A percentile compares a stretch with the other conserved stretches of the same genome.
Conservation (phyloP, 1,139 yeast species). For the Geotrichum bryndzae region DNA sequence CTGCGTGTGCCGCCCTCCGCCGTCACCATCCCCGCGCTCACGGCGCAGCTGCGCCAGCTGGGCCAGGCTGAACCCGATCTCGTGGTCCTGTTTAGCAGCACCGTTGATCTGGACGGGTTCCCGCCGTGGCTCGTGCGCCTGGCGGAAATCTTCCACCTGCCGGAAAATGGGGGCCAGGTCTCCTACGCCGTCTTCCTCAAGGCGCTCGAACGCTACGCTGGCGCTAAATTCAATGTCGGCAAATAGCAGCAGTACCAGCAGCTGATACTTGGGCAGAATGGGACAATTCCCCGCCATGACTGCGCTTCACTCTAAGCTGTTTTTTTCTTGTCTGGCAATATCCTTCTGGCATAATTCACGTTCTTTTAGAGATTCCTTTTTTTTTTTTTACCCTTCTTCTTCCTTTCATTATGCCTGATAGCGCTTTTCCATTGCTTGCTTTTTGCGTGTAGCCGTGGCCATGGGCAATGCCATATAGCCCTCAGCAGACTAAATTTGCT, state of each 20-base stretch:
- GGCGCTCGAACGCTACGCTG: constrained; percentile 72
- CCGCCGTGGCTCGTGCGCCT: constrained; percentile 97
- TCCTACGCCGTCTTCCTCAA: constrained; percentile 78
- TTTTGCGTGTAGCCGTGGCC: too few species aligned
- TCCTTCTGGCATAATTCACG: too few species aligned
- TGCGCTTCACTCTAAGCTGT: too few species aligned
- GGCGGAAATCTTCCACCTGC: constrained; percentile 85
- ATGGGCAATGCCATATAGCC: too few species aligned
- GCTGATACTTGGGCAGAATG: too few species aligned
- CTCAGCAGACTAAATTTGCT: too few species aligned
- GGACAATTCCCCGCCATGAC: too few species aligned
- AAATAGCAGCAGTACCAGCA: constrained; percentile 36
- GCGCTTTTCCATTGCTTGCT: too few species aligned
- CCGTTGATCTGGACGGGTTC: constrained; percentile 79
- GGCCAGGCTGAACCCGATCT: constrained; percentile 91
- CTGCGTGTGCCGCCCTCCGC: constrained; percentile 56
- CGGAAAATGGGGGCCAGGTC: constrained; percentile 70
- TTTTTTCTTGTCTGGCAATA: too few species aligned
- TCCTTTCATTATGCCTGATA: too few species aligned
- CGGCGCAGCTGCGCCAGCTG: constrained; percentile 65
- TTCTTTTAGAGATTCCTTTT: too few species aligned
- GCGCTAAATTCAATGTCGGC: constrained; percentile 82
- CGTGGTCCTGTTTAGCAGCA: constrained; percentile 73
- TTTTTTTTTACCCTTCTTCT: too few species aligned
- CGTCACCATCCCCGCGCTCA: constrained; percentile 66